phyloP scores from a whole-genome alignment of 345 rosid species.

The Euphorbia peplus region DNA sequence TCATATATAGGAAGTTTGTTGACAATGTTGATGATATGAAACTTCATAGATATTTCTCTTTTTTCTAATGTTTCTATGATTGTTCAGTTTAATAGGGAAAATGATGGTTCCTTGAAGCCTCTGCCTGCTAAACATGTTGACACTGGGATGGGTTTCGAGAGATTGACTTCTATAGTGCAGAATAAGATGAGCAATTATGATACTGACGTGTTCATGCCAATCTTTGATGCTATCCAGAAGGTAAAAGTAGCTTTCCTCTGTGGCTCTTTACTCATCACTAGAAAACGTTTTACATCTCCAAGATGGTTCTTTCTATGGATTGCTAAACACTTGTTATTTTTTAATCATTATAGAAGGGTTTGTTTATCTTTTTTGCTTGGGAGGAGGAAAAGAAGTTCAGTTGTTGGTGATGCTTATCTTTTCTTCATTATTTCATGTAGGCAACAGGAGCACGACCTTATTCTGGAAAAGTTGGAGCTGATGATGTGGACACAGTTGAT shows the following conservation, averaged over 20 bases:
- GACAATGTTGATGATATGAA: not conserved
- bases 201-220: conserved; percentile 91
- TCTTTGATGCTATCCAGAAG: conserved; percentile 85
- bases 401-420: not conserved
- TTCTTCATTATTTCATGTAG: conserved; percentile 25
- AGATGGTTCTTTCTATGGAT: not conserved
- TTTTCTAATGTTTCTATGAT: conserved; percentile 8
- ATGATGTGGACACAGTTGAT: conserved; percentile 75
- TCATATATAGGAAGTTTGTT: not conserved
- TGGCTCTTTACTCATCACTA: no score
- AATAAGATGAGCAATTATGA: conserved; percentile 98
- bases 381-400: not conserved
- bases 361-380: not conserved
- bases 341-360: not conserved
- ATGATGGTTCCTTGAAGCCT: conserved; percentile 74
- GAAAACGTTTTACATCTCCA: not conserved
- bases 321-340: not conserved
- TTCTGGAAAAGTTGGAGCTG: conserved; percentile 86
- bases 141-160: conserved; percentile 97
- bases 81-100: conserved; percentile 85
- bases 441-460: conserved; percentile 85
- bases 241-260: conserved; percentile 27
- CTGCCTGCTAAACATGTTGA: conserved; percentile 98
- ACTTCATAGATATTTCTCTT: not conserved
- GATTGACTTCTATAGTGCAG: conserved; percentile 87